Percentiles rank a stretch among this genome's conserved stretches.
phyloP scores from a whole-genome alignment of 345 rosid species.

The Litchi chinensis region DNA sequence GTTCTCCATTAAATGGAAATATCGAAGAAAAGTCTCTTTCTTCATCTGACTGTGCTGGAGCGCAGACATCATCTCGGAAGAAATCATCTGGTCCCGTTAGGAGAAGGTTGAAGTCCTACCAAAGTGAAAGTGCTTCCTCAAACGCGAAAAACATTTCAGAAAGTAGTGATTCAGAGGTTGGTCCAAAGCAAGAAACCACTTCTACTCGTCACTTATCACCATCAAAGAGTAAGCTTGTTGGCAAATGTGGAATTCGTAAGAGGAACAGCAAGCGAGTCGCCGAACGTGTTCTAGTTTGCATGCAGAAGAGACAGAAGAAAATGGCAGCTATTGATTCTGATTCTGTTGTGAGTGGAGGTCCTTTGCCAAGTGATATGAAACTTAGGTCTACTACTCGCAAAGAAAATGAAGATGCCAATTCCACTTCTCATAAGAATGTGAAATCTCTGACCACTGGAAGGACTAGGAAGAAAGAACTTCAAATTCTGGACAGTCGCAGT shows the following conservation, averaged over 20 bases:
- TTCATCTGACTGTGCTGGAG: conserved; percentile 57
- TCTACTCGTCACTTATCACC: conserved; percentile 49
- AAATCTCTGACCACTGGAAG: conserved; percentile 55
- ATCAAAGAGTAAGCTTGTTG: conserved; percentile 59
- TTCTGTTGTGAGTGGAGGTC: conserved; percentile 69
- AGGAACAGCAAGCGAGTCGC: conserved; percentile 92
- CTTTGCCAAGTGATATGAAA: conserved; percentile 49
- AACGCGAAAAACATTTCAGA: conserved; percentile 75
- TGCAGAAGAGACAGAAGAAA: conserved; percentile 86
- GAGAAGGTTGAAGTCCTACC: conserved; percentile 61
- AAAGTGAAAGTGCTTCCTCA: conserved; percentile 94
- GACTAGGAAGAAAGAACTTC: conserved; percentile 58
- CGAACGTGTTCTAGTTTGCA: conserved; percentile 73
- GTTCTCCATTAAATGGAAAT: conserved; percentile 41
- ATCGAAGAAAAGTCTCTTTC: conserved; percentile 51
- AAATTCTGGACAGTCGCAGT: conserved; percentile 35
- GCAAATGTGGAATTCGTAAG: conserved; percentile 62
- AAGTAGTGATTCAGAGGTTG: conserved; percentile 89
- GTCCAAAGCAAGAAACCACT: conserved; percentile 53
- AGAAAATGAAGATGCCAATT: conserved; percentile 78
- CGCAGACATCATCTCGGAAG: conserved; percentile 49
- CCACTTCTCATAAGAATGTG: conserved; percentile 69
- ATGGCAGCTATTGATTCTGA: conserved; percentile 69
- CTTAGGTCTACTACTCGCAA: conserved; percentile 51
- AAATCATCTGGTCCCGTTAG: conserved; percentile 51